Evolutionary conservation across 352 stramenopile genomes (phyloP).

Genomic region (Phytophthora sp.): DNA sequence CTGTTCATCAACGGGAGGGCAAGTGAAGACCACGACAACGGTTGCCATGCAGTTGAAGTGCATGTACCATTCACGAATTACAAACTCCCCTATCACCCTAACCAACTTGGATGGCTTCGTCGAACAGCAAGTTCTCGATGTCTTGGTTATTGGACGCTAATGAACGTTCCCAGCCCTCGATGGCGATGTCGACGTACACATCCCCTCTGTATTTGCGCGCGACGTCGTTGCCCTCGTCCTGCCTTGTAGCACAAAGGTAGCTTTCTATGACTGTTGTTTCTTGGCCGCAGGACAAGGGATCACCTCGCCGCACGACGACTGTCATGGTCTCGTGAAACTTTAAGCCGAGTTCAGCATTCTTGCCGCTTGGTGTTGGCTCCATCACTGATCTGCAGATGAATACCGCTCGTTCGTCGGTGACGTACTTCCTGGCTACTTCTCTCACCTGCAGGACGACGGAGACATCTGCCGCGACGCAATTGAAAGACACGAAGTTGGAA

Average conservation of each 20-base stretch:
- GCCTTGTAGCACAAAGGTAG: slow-evolving; percentile 29
- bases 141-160: slow-evolving; percentile 45
- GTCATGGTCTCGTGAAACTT: slow-evolving; percentile 37
- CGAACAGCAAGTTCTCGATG: slow-evolving; percentile 53
- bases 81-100: no score
- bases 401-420: slow-evolving; percentile 15
- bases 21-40: no score
- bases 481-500: slow-evolving; percentile 29
- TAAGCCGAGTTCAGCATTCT: slow-evolving; percentile 1
- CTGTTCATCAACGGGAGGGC: no score
- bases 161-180: slow-evolving; percentile 32
- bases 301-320: slow-evolving; percentile 20
- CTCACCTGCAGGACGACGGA: slow-evolving; percentile 24
- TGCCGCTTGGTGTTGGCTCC: slow-evolving; percentile 15
- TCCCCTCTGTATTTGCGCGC: slow-evolving; percentile 29
- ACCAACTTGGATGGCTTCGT: slow-evolving; percentile 25
- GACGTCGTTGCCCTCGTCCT: slow-evolving; percentile 23
- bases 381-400: slow-evolving; percentile 32
- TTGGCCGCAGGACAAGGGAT: slow-evolving; percentile 4
- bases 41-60: no score
- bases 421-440: slow-evolving; percentile 24
- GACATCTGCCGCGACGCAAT: slow-evolving; percentile 20
- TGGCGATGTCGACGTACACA: slow-evolving; percentile 31
- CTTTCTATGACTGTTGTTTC: slow-evolving; percentile 35
- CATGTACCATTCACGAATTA: neutral